Percentiles rank a stretch among this genome's conserved stretches.
phyloP scores from a whole-genome alignment of 2,329 filamentous ascomycete species.

The Fusarium siculi region DNA sequence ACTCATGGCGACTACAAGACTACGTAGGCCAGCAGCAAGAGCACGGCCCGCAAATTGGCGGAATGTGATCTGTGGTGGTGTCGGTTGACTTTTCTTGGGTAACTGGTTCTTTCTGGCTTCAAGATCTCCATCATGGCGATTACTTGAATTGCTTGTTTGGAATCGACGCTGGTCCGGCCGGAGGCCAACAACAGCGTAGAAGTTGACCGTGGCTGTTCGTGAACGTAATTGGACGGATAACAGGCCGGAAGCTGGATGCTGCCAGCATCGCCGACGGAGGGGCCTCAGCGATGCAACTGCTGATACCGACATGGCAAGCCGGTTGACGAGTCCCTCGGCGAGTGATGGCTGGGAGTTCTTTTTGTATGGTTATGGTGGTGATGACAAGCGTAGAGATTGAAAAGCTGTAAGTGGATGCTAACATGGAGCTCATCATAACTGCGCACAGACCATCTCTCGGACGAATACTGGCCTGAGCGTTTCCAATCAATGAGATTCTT shows the following conservation, averaged over 20 bases:
- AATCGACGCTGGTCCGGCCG: slow-evolving; percentile 43
- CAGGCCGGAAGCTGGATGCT: slow-evolving; percentile 44
- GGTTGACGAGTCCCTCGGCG: slow-evolving; percentile 5
- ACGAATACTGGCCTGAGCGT: slow-evolving; percentile 36
- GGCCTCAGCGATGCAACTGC: slow-evolving; percentile 50
- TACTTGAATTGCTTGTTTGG: slow-evolving; percentile 40
- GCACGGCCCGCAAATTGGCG: slow-evolving; percentile 45
- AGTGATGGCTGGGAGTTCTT: not conserved
- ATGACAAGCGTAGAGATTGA: slow-evolving; percentile 17
- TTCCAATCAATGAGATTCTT: slow-evolving; percentile 23
- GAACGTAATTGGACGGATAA: slow-evolving; percentile 49
- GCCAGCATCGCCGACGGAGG: slow-evolving; percentile 45
- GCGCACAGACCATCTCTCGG: slow-evolving; percentile 35
- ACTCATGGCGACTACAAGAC: slow-evolving; percentile 49
- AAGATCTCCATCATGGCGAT: slow-evolving; percentile 19
- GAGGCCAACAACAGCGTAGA: slow-evolving; percentile 47
- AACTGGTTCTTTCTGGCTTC: slow-evolving; percentile 37
- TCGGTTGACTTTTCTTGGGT: slow-evolving; percentile 38
- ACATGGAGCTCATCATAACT: slow-evolving; percentile 22
- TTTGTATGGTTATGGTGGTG: not conserved
- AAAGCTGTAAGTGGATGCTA: slow-evolving; percentile 26
- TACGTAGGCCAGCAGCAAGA: slow-evolving; percentile 49
- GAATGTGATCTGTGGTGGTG: slow-evolving; percentile 47
- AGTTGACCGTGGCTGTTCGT: slow-evolving; percentile 41
- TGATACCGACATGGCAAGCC: slow-evolving; percentile 48